Base-by-base conservation (phyloP, 192 early-diverging fungal genomes). In the Ambispora gerdemannii region DNA sequence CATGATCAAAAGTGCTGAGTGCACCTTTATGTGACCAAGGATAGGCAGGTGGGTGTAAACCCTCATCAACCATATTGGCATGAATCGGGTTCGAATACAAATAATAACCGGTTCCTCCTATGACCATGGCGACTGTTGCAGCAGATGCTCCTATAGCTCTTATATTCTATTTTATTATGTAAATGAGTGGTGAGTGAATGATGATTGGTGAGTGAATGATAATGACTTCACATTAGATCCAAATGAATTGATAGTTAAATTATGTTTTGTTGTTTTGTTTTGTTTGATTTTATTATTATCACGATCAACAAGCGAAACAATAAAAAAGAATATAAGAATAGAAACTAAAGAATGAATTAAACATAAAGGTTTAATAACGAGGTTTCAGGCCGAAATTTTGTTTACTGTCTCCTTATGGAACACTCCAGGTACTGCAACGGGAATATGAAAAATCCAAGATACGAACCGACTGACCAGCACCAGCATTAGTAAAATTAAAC, bases 1-100 rank as follows among this genome's bases (percentile, higher is more conserved):
- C 90, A 70, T 97, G 95, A 78, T 98, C 96, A 82, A 90, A 98
- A 50, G 94, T 94, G 66, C 87, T 87, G 64, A 90, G 82, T 72
- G 84, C 83, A 72, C 83, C 87, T 67, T 87, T 87, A 80, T 95
- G 93, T 33, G 92, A 86, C 91, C 92, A 98, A 32, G 91, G 92
- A 84, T 91, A 89, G 70, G 84, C 82, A 1, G 96, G 90, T 55
- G 93, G 76, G 80, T 98, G 96, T 63, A 96, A 83, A 53, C 96
- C 96, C 67, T 97, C 90, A 51, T 93, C 94, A 69, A 89, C 87
- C 85, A 91, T 92, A 77, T 89, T 89, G 75, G 92, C 89, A 77
- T 86, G 84, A 19, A 87, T 85, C 49, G 82, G 71, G 74, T 82
- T 84, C 64, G 73, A 71, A 50, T 77, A 81, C 61, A 81, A 79